These are phyloP conservation scores for Cajanus cajan DNA, from an alignment of 306 rosid genomes.

Conservation along the genomic window DNA sequence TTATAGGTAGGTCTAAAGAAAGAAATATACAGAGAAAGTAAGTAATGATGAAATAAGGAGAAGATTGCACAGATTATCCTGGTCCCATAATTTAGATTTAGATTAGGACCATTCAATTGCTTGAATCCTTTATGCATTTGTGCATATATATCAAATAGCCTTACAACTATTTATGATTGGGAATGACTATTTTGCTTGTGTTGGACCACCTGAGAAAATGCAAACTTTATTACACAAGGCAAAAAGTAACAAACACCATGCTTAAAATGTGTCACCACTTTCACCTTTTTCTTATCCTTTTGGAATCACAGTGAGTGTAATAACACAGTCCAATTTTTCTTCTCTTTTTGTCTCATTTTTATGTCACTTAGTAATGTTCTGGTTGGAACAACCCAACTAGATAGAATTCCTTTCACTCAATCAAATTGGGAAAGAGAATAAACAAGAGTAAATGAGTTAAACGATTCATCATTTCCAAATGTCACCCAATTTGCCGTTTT, in stretches of 20 bases:
- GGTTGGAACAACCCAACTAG: constrained; percentile 2
- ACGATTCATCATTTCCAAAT: no score
- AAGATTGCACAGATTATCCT: background rate
- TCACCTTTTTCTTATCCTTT: background rate
- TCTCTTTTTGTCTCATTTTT: background rate
- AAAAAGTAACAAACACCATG: background rate
- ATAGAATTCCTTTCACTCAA: background rate
- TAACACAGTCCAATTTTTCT: background rate
- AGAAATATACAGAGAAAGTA: background rate
- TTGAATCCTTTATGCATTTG: background rate
- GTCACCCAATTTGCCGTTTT: no score
- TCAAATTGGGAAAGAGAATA: background rate
- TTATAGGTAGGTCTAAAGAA: background rate
- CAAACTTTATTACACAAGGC: background rate
- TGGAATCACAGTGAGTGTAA: background rate
- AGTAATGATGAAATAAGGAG: background rate
- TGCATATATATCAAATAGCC: background rate
- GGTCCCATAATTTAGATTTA: constrained; percentile 11
- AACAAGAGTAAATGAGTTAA: background rate
- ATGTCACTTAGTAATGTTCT: background rate
- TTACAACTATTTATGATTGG: background rate
- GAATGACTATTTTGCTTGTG: background rate
- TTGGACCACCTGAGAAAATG: constrained; percentile 21
- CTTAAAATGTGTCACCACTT: background rate
- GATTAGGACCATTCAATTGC: constrained; percentile 20